Base-by-base conservation (phyloP, 352 stramenopile species). In the Pythium insidiosum region DNA sequence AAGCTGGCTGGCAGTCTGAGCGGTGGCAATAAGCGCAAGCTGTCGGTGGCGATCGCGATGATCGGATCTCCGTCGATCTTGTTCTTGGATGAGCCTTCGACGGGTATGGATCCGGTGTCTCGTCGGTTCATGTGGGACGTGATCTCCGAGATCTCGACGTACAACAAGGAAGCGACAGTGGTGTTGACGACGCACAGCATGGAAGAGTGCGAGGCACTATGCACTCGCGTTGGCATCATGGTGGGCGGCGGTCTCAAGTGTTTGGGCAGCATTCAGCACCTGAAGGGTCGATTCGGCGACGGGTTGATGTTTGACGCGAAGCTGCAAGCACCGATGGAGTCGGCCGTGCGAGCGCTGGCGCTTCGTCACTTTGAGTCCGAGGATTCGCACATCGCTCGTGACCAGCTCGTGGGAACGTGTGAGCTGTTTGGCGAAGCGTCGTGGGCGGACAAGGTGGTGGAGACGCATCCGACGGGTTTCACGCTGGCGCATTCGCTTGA, bases 141-240 rank as follows among this genome's bases (percentile, higher is more conserved):
- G n/a, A n/a, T n/a, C n/a, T n/a, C 67, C 12, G 56, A 78, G 28
- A 62, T 85, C 33, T 68, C 73, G 30, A 77, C 65, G 2, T 50
- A 60, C 37, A 61, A 58, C 62, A 71, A 80, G 30, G 49, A 75
- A 16, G 64, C 75, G n/a, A 79, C 71, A 11, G 65, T 97, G 22
- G 52, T 97, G 22, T 70, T 96, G 26, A 97, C 91, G n/a, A 97
- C 91, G 1, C 92, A n/a, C n/a, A n/a, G n/a, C n/a, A n/a, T n/a
- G n/a, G n/a, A n/a, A n/a, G n/a, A n/a, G n/a, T n/a, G n/a, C n/a
- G n/a, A n/a, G n/a, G n/a, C n/a, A n/a, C n/a, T n/a, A n/a, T n/a
- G n/a, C n/a, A n/a, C n/a, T n/a, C n/a, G n/a, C n/a, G n/a, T n/a
- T n/a, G n/a, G n/a, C n/a, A n/a, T n/a, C n/a, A n/a, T n/a, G n/a